Evolutionary conservation across 768 basidiomycete genomes (phyloP), one percentile per base, ranked within the genome.

Genomic region (Xerocomellus amylosporus): DNA sequence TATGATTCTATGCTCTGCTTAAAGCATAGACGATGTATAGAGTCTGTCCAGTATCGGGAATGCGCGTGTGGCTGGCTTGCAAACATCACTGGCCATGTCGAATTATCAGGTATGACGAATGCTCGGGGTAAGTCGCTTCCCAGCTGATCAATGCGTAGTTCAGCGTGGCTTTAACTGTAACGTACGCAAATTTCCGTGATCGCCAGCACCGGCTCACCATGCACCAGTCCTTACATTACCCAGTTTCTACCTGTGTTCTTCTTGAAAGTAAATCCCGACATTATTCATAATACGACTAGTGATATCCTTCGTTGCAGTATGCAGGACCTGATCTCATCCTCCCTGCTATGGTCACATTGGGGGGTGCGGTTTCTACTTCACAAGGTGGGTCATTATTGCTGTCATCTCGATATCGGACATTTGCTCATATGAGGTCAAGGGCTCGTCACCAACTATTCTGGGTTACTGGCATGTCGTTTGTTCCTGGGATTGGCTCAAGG

Each of bases 231-330:
- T 0, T 84, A 82, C 53, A 80, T 84, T 47, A 64, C 82, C 13
- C 83, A 86, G 59, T 67, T 87, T 31, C 85, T 85, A 10, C 79
- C 83, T 2, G 84, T 83, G 56, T 71, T 86, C 36, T 59, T 85
- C 19, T 74, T 86, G 34, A 85, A 83, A 62, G 74, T 73, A 38
- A 50, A 28, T 48, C 19, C n/a, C 14, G 12, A 19, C 31, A 33
- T 26, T 13, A n/a, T 31, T 24, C 20, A 40, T 33, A 14, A 44
- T 31, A 2, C 8, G 8, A 24, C 15, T 15, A n/a, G 4, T 40
- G 1, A 47, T 6, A 20, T 24, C 7, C 8, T 12, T n/a, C 30
- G 9, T 12, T 14, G 20, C 17, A 49, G 53, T n/a, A 54, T 22
- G 34, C 49, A 2, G 40, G 53, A n/a, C 46, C 53, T 28, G 9